Evolutionary conservation across 345 rosid species (phyloP), one percentile per base, ranked within the genome.

Genomic region (Salix purpurea): DNA sequence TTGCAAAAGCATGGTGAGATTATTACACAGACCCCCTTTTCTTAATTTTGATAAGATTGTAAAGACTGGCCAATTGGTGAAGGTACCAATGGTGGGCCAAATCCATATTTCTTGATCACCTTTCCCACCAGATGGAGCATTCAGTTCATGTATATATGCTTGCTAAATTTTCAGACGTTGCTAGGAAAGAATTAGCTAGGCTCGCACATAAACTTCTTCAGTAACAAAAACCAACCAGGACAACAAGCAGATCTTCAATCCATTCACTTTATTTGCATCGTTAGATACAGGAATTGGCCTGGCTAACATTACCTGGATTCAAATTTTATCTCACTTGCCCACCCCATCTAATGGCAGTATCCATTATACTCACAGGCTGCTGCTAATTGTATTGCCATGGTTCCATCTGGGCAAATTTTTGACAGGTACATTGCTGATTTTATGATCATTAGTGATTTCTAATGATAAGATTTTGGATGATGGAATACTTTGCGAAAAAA

Each of bases 1-100:
- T 96, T 89, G 94, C 93, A 96, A 96, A 96, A 89, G 98, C 91
- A 91, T 87, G 98, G 98, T 91, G 98, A 90, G 97, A 87, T 87
- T 86, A 48, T 87, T 86, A 54, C 87, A 77, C 77, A 58, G 77
- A 82, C 72, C 85, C 83, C 73, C 74, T 79, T 24, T 50, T 50
- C 44, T 6, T 26, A 30, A 14, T 58, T 18, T 10, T 40, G 13
- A 40, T 10, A 40, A 40, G 44, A 40, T 40, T 58, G 23, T 36
- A 39, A 4, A 10, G 14, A 32, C 34, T 18, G 32, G 2, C n/a
- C 52, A 24, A 14, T 58, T 7, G 62, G 54, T 85, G 84, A 83
- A 96, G 99, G 97, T 87, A 65, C 91, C 96, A 28, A 83, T 90
- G 94, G 93, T 92, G 74, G 44, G 13, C 44, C 44, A 40, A 40